Conservation (phyloP, 495 filamentous ascomycete genomes). For the Penicillium paxilli region DNA sequence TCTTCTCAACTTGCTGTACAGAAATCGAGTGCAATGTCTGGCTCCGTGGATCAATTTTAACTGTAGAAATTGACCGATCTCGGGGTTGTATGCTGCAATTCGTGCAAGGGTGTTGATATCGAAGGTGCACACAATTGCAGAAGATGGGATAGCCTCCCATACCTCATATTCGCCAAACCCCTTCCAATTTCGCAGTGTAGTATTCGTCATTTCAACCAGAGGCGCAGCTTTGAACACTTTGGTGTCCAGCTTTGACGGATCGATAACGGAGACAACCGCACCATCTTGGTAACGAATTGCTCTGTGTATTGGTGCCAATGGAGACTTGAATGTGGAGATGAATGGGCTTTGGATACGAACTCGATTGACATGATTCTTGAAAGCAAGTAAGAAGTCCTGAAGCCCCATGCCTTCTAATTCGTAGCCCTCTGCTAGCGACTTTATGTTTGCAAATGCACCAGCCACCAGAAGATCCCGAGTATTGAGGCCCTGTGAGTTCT, state of each 20-base stretch:
- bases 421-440: slow-evolving; percentile 1
- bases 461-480: slow-evolving; percentile 16
- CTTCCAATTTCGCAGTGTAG: slow-evolving; percentile 20
- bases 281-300: slow-evolving; percentile 22
- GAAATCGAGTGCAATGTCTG: not conserved
- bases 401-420: slow-evolving; percentile 13
- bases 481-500: slow-evolving; percentile 35
- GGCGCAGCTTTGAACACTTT: slow-evolving; percentile 25
- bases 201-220: slow-evolving; percentile 16
- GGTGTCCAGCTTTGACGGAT: slow-evolving; percentile 23
- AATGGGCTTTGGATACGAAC: slow-evolving; percentile 24
- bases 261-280: slow-evolving; percentile 32
- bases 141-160: slow-evolving; percentile 24
- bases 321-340: slow-evolving; percentile 29
- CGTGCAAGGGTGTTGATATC: slow-evolving; percentile 18
- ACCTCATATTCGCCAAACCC: slow-evolving; percentile 36
- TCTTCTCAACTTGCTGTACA: not conserved
- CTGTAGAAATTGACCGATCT: slow-evolving; percentile 30
- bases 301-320: slow-evolving; percentile 36
- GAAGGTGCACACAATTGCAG: slow-evolving; percentile 31
- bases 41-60: slow-evolving; percentile 1
- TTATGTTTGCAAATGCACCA: slow-evolving; percentile 20
- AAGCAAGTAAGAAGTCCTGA: slow-evolving; percentile 16
- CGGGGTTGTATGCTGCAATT: slow-evolving; percentile 10
- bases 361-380: slow-evolving; percentile 28